Evolutionary conservation across 768 basidiomycete species (phyloP).

Genomic region (Exidia glandulosa): DNA sequence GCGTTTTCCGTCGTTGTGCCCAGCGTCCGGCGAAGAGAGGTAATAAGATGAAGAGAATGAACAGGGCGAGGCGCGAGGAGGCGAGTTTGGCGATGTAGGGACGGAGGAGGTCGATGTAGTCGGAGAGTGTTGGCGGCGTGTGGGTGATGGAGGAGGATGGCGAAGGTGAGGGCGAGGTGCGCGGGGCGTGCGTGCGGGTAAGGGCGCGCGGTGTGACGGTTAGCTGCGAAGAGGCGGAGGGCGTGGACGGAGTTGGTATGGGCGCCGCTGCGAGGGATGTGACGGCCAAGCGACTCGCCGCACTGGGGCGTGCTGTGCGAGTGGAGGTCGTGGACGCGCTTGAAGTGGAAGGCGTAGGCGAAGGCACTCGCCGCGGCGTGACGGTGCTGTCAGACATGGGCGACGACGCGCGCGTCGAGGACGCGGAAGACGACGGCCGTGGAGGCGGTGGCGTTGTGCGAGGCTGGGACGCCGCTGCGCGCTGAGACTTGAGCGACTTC

Average conservation of each 20-base stretch:
- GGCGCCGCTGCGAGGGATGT: slow-evolving; percentile 29
- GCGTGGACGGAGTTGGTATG: slow-evolving; percentile 21
- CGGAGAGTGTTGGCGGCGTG: slow-evolving; percentile 13
- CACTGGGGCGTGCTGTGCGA: slow-evolving; percentile 35
- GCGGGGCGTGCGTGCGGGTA: not conserved
- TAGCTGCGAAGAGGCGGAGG: slow-evolving; percentile 4
- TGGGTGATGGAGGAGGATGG: slow-evolving; percentile 12
- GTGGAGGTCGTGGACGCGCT: slow-evolving; percentile 64
- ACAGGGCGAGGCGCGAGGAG: slow-evolving; percentile 37
- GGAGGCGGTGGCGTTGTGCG: slow-evolving; percentile 25
- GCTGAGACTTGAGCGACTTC: slow-evolving; percentile 10
- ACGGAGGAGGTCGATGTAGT: slow-evolving; percentile 32
- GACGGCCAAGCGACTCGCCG: not conserved
- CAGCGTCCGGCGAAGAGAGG: slow-evolving; percentile 19
- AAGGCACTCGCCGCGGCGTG: slow-evolving; percentile 2
- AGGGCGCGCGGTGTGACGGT: not conserved
- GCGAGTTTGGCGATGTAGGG: slow-evolving; percentile 32
- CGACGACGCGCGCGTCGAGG: slow-evolving; percentile 22
- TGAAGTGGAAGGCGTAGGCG: slow-evolving; percentile 36
- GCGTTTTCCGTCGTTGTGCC: not conserved
- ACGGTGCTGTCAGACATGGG: slow-evolving; percentile 4
- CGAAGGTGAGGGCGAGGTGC: slow-evolving; percentile 10
- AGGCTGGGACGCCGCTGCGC: slow-evolving; percentile 16
- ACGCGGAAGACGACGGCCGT: slow-evolving; percentile 35
- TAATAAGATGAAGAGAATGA: slow-evolving; percentile 29